A percentile compares a stretch with the other conserved stretches of the same genome.
Conservation (phyloP, 805 yeast species). For the Yamadazyma sp. region DNA sequence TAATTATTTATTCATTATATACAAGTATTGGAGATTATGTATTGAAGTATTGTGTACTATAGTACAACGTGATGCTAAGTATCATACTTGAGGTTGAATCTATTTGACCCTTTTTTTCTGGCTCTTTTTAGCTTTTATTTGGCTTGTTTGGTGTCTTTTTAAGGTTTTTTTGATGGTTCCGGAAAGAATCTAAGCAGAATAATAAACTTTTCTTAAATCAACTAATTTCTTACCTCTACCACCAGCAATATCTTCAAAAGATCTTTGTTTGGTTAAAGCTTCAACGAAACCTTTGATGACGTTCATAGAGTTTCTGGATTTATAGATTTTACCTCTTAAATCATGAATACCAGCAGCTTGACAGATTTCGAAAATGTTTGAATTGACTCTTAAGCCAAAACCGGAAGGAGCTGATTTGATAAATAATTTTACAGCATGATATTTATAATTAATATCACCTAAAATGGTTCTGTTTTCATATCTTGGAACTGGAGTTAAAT, state of each 20-base stretch:
- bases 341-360: constrained; percentile 93
- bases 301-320: constrained; percentile 92
- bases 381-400: constrained; percentile 89
- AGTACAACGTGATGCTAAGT: too few relatives aligned
- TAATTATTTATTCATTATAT: too few relatives aligned
- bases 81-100: too few relatives aligned
- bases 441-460: constrained; percentile 79
- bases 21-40: too few relatives aligned
- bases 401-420: constrained; percentile 90
- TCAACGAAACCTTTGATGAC: constrained; percentile 87
- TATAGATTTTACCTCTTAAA: constrained; percentile 84
- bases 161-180: too few relatives aligned
- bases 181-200: constrained; percentile 43
- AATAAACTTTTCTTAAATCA: constrained; percentile 88
- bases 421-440: constrained; percentile 80
- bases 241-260: constrained; percentile 83
- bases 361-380: constrained; percentile 84
- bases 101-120: too few relatives aligned
- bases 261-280: constrained; percentile 76
- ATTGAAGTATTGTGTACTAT: too few relatives aligned
- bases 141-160: too few relatives aligned
- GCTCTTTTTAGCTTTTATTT: too few relatives aligned
- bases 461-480: constrained; percentile 88
- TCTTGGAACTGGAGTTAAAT: constrained; percentile 76
- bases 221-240: constrained; percentile 94